Evolutionary conservation across 2,329 filamentous ascomycete species (phyloP).

Genomic region (Alternaria triticimaculans): DNA sequence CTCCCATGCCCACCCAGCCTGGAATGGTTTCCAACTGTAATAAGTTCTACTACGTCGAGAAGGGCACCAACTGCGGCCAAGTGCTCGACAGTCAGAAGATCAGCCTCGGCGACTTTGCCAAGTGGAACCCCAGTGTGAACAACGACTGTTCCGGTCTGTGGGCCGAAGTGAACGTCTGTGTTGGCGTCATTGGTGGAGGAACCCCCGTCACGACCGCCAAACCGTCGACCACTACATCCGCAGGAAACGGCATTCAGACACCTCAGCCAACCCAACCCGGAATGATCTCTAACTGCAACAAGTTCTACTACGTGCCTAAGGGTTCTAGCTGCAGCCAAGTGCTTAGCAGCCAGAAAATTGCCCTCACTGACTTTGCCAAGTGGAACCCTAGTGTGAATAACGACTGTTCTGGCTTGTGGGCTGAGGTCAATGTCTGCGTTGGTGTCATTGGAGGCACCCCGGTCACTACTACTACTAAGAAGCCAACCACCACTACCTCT

Average conservation of each 20-base stretch:
- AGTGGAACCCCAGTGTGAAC: conserved; percentile 14
- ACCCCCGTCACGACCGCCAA: not conserved
- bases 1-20: not conserved
- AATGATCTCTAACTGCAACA: conserved; percentile 18
- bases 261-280: conserved; percentile 8
- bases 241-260: conserved; percentile 12
- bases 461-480: not conserved
- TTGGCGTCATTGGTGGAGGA: conserved; percentile 3
- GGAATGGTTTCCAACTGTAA: not conserved
- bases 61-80: conserved; percentile 4
- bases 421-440: not conserved
- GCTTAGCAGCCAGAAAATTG: conserved; percentile 6
- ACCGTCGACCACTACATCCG: not conserved
- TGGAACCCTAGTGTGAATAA: conserved; percentile 10
- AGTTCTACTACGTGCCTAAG: conserved; percentile 4
- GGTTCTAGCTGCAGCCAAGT: not conserved
- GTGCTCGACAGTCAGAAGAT: conserved; percentile 9
- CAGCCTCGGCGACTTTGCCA: conserved; percentile 6
- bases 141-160: conserved; percentile 9
- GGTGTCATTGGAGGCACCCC: not conserved
- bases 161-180: conserved; percentile 14
- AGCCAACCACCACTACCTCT: not conserved
- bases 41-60: not conserved
- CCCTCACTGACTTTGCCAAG: not conserved
- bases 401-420: not conserved